Base-by-base conservation (phyloP, 164 flowering plant genomes). In the Dillenia suffruticosa region DNA sequence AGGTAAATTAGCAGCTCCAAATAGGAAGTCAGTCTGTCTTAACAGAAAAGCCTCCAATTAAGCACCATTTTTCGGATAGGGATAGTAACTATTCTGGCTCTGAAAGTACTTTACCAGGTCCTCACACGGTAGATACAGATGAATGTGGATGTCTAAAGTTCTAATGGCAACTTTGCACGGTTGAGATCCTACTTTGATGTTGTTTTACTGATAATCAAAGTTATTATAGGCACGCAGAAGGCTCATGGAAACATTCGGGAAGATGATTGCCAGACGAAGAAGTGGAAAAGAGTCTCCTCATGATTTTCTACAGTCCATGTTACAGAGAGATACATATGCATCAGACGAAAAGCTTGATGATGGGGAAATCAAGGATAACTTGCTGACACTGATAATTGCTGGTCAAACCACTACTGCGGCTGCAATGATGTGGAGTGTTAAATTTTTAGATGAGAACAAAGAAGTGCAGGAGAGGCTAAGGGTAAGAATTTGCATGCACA, bases 381-480 rank as follows among this genome's bases (percentile, higher is more conserved):
- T 75, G 5, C 46, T 74, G 53, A 71, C 75, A 26, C 22, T 75
- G 62, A 64, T 75, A 47, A 62, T 74, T 46, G 78, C 78, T 1
- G 78, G 74, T 5, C 78, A 74, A 46, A 71, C 67, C 51, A 71
- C 78, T 55, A 75, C 78, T 8, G 67, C 78, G 9, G 75, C 75
- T 49, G 72, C 78, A 3, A 75, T 75, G 70, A 75, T 75, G 78
- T 75, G 78, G 78, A 53, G 75, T 58, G 75, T 75, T 56, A 75
- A 75, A 68, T 75, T 71, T 56, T 63, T 75, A 43, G 67, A 65
- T 64, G 75, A 65, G 26, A 75, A 75, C 54, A 61, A 13, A 54
- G 72, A 68, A 52, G 78, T 52, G 9, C 75, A 71, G 47, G 70
- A 68, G 32, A 70, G 51, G 63, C 72, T 75, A 16, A 52, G 78